Percentiles rank a stretch among this genome's conserved stretches.
phyloP scores from a whole-genome alignment of 257 asterid species.

The Verbena officinalis region DNA sequence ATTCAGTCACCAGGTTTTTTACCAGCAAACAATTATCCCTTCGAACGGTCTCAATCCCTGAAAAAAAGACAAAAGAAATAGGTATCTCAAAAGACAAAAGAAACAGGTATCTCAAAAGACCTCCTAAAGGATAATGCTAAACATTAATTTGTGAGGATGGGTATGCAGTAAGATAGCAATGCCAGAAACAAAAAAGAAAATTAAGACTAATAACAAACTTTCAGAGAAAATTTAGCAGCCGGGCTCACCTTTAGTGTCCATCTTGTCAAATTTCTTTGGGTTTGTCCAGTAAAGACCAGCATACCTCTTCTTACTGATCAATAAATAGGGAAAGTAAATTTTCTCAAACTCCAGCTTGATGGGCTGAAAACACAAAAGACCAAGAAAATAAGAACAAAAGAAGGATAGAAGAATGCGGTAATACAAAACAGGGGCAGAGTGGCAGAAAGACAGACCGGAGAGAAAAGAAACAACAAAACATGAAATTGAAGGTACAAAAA shows the following conservation, averaged over 20 bases:
- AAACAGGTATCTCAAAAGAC: conserved; percentile 12
- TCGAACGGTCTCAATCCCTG: conserved; percentile 97
- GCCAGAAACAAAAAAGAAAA: conserved; percentile 14
- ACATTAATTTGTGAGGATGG: neutral
- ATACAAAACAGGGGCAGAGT: conserved; percentile 9
- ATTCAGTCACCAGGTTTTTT: conserved; percentile 85
- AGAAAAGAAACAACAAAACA: conserved; percentile 16
- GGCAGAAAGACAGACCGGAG: neutral
- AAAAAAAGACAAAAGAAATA: conserved; percentile 26
- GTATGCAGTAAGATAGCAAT: neutral
- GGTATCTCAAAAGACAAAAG: conserved; percentile 12
- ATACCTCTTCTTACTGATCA: conserved; percentile 98
- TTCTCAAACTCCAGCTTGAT: conserved; percentile 97
- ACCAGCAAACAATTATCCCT: conserved; percentile 97
- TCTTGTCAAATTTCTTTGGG: conserved; percentile 90
- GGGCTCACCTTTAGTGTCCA: conserved; percentile 93
- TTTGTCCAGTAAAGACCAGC: conserved; percentile 99
- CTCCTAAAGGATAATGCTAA: conserved; percentile 2
- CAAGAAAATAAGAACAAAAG: conserved; percentile 18
- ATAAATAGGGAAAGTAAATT: conserved; percentile 87
- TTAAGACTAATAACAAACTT: conserved; percentile 23
- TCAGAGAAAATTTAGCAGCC: conserved; percentile 29
- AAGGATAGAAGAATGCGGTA: conserved; percentile 4
- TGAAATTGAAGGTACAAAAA: neutral
- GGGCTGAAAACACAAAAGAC: conserved; percentile 57